Evolutionary conservation across 192 early-diverging fungal species (phyloP), one percentile per base, ranked within the genome.

Genomic region (Mortierella antarctica): DNA sequence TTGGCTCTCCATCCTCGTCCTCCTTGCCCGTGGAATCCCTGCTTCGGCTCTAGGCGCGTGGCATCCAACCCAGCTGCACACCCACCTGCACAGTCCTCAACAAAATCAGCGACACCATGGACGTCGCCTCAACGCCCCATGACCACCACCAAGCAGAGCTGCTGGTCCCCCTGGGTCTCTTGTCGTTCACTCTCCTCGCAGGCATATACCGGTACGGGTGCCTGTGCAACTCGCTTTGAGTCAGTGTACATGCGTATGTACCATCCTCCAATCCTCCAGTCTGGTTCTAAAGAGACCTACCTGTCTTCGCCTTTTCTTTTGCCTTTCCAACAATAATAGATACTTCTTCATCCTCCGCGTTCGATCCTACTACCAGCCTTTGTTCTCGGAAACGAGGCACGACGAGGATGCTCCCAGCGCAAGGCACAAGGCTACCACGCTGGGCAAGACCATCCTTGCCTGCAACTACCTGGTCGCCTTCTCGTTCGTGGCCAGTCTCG

Each of bases 401-500:
- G 70, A 67, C 7, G 64, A 56, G 11, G 44, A 44, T 18, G 51
- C 70, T 5, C 18, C 60, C n/a, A 41, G 46, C 15, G 4, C 57
- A 5, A n/a, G 53, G 15, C 7, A 55, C 56, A 61, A 55, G 47
- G 45, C 50, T 3, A 51, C 70, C 0, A 53, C 73, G 11, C 61
- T 88, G 13, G 55, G 71, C 20, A 63, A 64, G 45, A 45, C 69
- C 41, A 75, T 88, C 41, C 41, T 83, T 4, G 18, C 41, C 4
- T 44, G 86, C 21, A 72, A 67, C 17, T 47, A 82, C 12, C 11
- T 83, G 8, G 65, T 88, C 18, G 53, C 66, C 4, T 14, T 68
- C 46, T 77, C 73, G 31, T 85, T 74, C 71, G n/a, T 88, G 0
- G 73, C 54, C 9, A 84, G 74, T 56, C 65, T 84, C 7, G 65